A percentile compares a stretch with the other conserved stretches of the same genome.
These are phyloP conservation scores for Phytophthora macrochlamydospora DNA, from an alignment of 352 stramenopile genomes.

Conservation along the genomic window DNA sequence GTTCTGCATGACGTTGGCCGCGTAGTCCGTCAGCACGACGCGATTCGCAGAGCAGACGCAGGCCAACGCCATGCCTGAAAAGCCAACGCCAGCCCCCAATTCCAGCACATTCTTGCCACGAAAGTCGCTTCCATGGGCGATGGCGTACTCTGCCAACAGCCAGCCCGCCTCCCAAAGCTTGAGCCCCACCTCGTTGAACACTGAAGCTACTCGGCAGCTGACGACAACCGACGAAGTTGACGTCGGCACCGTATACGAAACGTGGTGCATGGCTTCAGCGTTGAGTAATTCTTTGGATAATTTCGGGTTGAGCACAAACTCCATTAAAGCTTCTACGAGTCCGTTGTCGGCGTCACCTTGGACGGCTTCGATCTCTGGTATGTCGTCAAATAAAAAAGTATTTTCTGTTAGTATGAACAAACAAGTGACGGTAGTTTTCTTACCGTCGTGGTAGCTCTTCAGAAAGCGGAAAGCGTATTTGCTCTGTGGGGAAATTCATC, in stretches of 20 bases:
- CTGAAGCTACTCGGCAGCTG: slow-evolving; percentile 76
- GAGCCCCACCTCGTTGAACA: slow-evolving; percentile 85
- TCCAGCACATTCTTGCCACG: slow-evolving; percentile 60
- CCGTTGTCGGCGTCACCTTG: slow-evolving; percentile 55
- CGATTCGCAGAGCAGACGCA: slow-evolving; percentile 37
- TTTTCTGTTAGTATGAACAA: background rate
- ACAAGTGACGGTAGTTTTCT: background rate
- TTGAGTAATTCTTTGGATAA: slow-evolving; percentile 36
- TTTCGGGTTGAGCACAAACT: slow-evolving; percentile 51
- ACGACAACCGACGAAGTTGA: slow-evolving; percentile 36
- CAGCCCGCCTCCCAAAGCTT: slow-evolving; percentile 85
- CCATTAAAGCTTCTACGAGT: slow-evolving; percentile 60
- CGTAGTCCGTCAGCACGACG: slow-evolving; percentile 79
- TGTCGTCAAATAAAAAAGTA: background rate
- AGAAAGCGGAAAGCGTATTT: slow-evolving; percentile 77
- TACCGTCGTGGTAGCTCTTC: slow-evolving; percentile 71
- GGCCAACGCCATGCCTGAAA: slow-evolving; percentile 68
- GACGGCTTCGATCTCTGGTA: slow-evolving; percentile 57
- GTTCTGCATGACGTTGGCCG: slow-evolving; percentile 84
- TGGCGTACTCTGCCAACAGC: slow-evolving; percentile 76
- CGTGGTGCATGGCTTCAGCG: slow-evolving; percentile 73
- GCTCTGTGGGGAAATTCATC: slow-evolving; percentile 64
- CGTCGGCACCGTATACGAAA: slow-evolving; percentile 59
- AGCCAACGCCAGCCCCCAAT: slow-evolving; percentile 73
- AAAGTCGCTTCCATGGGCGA: slow-evolving; percentile 62